Percentiles rank a stretch among this genome's conserved stretches.
phyloP scores from a whole-genome alignment of 75 land plant genomes.

The Larix kaempferi region DNA sequence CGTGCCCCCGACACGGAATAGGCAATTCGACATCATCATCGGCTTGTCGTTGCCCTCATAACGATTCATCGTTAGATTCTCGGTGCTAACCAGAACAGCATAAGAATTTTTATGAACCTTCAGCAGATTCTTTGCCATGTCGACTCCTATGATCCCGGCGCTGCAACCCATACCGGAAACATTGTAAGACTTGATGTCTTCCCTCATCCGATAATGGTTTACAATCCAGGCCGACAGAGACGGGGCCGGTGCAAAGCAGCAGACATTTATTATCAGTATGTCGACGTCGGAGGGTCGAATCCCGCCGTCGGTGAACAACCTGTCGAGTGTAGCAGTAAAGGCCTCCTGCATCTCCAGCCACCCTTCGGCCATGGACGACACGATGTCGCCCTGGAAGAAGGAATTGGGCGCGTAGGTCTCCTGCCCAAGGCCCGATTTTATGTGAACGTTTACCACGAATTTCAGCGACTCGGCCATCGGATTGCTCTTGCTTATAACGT shows the following conservation, averaged over 20 bases:
- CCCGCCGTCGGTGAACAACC: conserved; percentile 24
- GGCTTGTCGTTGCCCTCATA: conserved; percentile 66
- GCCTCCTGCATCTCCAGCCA: conserved; percentile 56
- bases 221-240: conserved; percentile 53
- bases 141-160: conserved; percentile 49
- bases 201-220: conserved; percentile 44
- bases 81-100: conserved; percentile 53
- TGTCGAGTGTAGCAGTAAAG: conserved; percentile 30
- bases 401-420: conserved; percentile 44
- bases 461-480: conserved; percentile 11
- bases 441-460: conserved; percentile 34
- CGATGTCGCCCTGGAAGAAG: conserved; percentile 11
- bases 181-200: conserved; percentile 49
- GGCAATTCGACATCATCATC: conserved; percentile 63
- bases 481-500: conserved; percentile 8
- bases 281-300: conserved; percentile 44
- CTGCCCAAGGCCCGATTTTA: conserved; percentile 50
- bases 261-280: conserved; percentile 54
- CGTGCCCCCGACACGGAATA: conserved; percentile 71
- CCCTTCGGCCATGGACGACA: conserved; percentile 9
- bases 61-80: conserved; percentile 46
- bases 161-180: conserved; percentile 75
- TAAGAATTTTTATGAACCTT: conserved; percentile 17
- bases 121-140: conserved; percentile 40
- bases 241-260: conserved; percentile 40